These are phyloP conservation scores for Fusarium buxicola DNA, from an alignment of 2,329 filamentous ascomycete species.

Conservation along the genomic window DNA sequence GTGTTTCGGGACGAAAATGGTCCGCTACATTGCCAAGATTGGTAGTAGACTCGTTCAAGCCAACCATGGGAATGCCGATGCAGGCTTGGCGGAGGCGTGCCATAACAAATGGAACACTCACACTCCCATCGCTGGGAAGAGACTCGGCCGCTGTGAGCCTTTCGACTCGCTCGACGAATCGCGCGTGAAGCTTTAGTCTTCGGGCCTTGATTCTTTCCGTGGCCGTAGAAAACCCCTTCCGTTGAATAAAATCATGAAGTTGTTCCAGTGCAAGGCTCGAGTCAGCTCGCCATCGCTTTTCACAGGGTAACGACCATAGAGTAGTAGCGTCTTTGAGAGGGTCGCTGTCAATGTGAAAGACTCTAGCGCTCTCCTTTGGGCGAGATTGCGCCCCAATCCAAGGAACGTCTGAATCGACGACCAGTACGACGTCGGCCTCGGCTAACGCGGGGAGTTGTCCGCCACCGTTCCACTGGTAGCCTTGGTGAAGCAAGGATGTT, in stretches of 20 bases:
- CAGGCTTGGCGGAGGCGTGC: background rate
- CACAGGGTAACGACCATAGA: conserved; percentile 14
- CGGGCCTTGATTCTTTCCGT: background rate
- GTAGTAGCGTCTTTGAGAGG: conserved; percentile 21
- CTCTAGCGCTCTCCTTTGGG: background rate
- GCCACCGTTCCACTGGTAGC: conserved; percentile 17
- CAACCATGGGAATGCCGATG: background rate
- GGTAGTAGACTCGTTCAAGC: conserved; percentile 1
- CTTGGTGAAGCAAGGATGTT: conserved; percentile 20
- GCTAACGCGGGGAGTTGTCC: conserved; percentile 13
- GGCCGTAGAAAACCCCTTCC: background rate
- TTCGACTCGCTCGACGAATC: background rate
- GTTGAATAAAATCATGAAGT: background rate
- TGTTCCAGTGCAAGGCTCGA: background rate
- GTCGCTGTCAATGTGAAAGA: conserved; percentile 30
- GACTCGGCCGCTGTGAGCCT: background rate
- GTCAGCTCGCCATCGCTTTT: conserved; percentile 26
- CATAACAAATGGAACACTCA: background rate
- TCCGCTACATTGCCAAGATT: conserved; percentile 6
- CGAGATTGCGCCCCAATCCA: conserved; percentile 27
- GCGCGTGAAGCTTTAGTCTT: background rate
- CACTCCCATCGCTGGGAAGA: background rate
- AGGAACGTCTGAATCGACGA: conserved; percentile 29
- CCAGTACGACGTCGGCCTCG: conserved; percentile 17
- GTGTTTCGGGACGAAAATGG: background rate